Percentiles rank a stretch among this genome's conserved stretches.
Conservation (phyloP, 805 yeast genomes). For the Starmerella sp. region DNA sequence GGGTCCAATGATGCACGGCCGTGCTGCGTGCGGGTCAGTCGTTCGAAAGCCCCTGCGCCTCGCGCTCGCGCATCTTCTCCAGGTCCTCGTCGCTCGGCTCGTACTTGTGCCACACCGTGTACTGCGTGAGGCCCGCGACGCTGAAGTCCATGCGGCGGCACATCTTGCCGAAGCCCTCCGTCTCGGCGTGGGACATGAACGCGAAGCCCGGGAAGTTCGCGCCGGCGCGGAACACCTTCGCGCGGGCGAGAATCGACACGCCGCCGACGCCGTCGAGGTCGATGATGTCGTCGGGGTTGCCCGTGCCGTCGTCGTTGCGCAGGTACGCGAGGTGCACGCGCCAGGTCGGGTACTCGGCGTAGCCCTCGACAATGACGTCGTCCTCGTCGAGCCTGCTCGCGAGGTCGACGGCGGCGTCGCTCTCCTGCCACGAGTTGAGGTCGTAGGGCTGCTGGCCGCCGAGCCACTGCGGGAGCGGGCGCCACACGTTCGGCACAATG, state of each 20-base stretch:
- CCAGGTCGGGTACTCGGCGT: constrained; percentile 96
- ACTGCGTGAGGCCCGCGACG: constrained; percentile 86
- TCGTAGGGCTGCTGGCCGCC: constrained; percentile 91
- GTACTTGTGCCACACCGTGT: constrained; percentile 92
- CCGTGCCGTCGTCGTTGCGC: constrained; percentile 68
- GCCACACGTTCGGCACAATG: constrained; percentile 94
- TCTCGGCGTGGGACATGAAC: constrained; percentile 89
- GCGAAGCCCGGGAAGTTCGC: constrained; percentile 94
- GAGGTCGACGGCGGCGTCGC: constrained; percentile 48
- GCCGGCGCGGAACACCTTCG: constrained; percentile 72
- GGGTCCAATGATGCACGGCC: too few species aligned
- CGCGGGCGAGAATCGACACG: constrained; percentile 79
- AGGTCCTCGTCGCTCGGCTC: constrained; percentile 92
- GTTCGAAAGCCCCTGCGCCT: constrained; percentile 25
- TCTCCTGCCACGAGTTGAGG: constrained; percentile 91
- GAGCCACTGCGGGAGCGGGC: constrained; percentile 85
- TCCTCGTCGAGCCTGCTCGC: constrained; percentile 60
- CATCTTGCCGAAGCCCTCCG: constrained; percentile 91
- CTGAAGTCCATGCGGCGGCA: constrained; percentile 75
- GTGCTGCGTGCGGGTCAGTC: constrained; percentile 10
- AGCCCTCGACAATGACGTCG: constrained; percentile 96
- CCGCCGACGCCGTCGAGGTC: constrained; percentile 94
- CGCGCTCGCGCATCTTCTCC: constrained; percentile 40
- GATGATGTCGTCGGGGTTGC: constrained; percentile 83
- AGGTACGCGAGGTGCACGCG: constrained; percentile 90